These are phyloP conservation scores for Melampsora americana DNA, from an alignment of 1,284 basidiomycete species.

Conservation along the genomic window DNA sequence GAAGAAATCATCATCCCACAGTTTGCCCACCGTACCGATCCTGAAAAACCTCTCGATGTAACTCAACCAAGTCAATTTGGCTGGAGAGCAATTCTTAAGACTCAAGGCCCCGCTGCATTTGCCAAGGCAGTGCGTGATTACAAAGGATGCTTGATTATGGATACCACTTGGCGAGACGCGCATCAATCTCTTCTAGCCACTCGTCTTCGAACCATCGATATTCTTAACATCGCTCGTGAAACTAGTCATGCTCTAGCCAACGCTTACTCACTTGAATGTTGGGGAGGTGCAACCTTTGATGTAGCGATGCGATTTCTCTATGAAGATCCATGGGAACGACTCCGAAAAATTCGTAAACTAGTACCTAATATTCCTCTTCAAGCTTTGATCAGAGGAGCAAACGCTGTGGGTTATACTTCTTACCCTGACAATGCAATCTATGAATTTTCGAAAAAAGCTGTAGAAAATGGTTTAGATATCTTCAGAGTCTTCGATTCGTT, in stretches of 20 bases:
- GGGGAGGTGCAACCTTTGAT: constrained; percentile 99
- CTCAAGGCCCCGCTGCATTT: constrained; percentile 96
- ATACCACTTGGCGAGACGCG: constrained; percentile 99
- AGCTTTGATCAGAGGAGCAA: constrained; percentile 96
- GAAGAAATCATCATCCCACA: constrained; percentile 81
- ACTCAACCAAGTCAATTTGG: constrained; percentile 78
- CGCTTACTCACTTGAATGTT: constrained; percentile 96
- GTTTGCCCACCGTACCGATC: constrained; percentile 74
- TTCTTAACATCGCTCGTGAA: constrained; percentile 98
- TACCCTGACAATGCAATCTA: constrained; percentile 99
- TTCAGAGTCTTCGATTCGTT: constrained; percentile 99
- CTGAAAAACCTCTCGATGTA: constrained; percentile 70
- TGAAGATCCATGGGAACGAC: constrained; percentile 98
- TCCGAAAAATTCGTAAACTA: constrained; percentile 87
- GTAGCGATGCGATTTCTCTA: constrained; percentile 99
- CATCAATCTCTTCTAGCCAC: constrained; percentile 98
- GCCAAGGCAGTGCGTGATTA: constrained; percentile 97
- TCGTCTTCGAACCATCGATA: constrained; percentile 91
- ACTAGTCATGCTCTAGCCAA: constrained; percentile 92
- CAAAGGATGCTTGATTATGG: constrained; percentile 71
- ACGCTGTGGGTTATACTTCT: constrained; percentile 98
- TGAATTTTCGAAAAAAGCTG: constrained; percentile 73
- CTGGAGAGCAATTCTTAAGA: constrained; percentile 98
- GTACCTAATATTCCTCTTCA: constrained; percentile 99
- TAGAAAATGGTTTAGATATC: constrained; percentile 98